Evolutionary conservation across 2,329 filamentous ascomycete species (phyloP).

Genomic region (Penicillium frequentans): DNA sequence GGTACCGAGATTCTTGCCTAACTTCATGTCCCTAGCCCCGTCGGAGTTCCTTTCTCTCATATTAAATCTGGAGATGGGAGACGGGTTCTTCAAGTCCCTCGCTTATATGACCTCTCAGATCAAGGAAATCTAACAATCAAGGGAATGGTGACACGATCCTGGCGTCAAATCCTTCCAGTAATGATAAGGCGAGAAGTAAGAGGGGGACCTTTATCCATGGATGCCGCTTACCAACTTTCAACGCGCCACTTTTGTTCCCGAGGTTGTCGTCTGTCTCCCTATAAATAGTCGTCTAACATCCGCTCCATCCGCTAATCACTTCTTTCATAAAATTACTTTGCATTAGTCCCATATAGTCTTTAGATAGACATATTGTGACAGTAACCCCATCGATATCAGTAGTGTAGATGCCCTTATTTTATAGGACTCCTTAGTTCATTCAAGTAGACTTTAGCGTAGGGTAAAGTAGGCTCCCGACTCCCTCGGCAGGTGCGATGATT

Average conservation of each 20-base stretch:
- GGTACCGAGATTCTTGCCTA: too few species aligned
- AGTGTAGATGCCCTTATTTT: too few species aligned
- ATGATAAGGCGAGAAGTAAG: background rate
- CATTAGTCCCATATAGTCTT: too few species aligned
- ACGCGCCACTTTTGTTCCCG: background rate
- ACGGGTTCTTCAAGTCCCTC: background rate
- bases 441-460: too few species aligned
- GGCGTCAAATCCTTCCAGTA: background rate
- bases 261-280: background rate
- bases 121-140: background rate
- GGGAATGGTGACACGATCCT: background rate
- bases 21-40: background rate
- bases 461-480: too few species aligned
- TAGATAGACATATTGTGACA: too few species aligned
- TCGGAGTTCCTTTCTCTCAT: background rate
- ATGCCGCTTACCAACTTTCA: background rate
- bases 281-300: background rate
- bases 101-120: background rate
- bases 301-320: background rate
- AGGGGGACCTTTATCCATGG: background rate
- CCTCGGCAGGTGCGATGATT: too few species aligned
- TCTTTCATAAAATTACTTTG: background rate
- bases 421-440: too few species aligned
- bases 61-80: background rate
- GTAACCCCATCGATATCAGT: too few species aligned